phyloP scores from a whole-genome alignment of 306 rosid species.

The Quercus alba region DNA sequence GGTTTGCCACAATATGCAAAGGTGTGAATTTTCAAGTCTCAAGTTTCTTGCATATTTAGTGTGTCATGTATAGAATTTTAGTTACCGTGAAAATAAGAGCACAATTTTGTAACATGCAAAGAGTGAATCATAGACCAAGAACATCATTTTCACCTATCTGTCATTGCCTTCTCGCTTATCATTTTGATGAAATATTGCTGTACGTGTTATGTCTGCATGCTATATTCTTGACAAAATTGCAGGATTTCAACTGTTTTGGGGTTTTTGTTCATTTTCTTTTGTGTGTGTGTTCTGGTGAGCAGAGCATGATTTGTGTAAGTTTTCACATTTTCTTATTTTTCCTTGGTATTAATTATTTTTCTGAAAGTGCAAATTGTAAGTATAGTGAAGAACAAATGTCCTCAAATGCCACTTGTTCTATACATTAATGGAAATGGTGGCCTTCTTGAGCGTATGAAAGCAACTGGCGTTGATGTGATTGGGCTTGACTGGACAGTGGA shows the following conservation, averaged over 20 bases:
- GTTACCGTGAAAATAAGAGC: not conserved
- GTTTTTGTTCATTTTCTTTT: no score
- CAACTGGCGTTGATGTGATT: no score
- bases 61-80: not conserved
- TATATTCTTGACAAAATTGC: not conserved
- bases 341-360: no score
- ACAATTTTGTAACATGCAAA: not conserved
- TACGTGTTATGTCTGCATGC: not conserved
- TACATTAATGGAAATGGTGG: no score
- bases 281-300: no score
- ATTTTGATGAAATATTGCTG: not conserved
- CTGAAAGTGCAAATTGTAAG: no score
- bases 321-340: no score
- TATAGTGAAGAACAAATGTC: no score
- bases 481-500: no score
- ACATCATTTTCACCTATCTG: not conserved
- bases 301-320: no score
- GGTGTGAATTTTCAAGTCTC: not conserved
- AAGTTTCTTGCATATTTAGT: not conserved
- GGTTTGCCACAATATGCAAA: not conserved
- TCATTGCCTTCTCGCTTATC: not conserved
- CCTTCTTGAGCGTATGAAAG: no score
- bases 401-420: no score
- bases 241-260: not conserved
- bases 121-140: not conserved